Percentiles rank a stretch among this genome's conserved stretches.
Evolutionary conservation across 805 yeast genomes (phyloP).

Genomic region (Candida xyloterini): DNA sequence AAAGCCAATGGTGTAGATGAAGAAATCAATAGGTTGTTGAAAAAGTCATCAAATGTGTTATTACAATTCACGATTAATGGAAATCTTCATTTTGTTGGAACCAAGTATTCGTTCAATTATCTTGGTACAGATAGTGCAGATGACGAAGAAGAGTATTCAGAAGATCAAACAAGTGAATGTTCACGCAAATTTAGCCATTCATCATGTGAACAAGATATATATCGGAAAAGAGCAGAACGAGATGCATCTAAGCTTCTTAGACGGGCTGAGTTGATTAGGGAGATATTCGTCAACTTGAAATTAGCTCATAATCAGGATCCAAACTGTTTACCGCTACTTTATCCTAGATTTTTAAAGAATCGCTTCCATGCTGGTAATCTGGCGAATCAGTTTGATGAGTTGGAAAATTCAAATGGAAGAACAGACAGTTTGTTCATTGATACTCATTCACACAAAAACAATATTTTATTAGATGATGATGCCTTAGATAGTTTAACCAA

Average conservation of each 20-base stretch:
- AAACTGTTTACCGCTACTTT: constrained; percentile 53
- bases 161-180: not conserved
- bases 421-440: constrained; percentile 29
- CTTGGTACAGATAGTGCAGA: constrained; percentile 21
- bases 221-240: constrained; percentile 22
- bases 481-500: constrained; percentile 39
- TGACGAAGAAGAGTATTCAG: constrained; percentile 11
- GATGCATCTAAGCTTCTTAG: constrained; percentile 23
- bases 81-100: constrained; percentile 49
- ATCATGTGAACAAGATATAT: constrained; percentile 14
- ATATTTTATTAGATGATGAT: constrained; percentile 48
- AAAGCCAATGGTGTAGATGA: constrained; percentile 43
- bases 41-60: constrained; percentile 50
- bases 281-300: constrained; percentile 17
- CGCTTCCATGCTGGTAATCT: constrained; percentile 78
- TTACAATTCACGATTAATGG: constrained; percentile 67
- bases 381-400: constrained; percentile 60
- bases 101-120: constrained; percentile 22
- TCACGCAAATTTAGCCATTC: constrained; percentile 6
- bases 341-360: constrained; percentile 65
- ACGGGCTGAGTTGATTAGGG: constrained; percentile 17
- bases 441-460: constrained; percentile 25
- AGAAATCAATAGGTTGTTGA: constrained; percentile 47
- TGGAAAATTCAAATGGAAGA: constrained; percentile 15
- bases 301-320: constrained; percentile 16